phyloP scores from a whole-genome alignment of 768 basidiomycete species.

The Calocera viscosa region DNA sequence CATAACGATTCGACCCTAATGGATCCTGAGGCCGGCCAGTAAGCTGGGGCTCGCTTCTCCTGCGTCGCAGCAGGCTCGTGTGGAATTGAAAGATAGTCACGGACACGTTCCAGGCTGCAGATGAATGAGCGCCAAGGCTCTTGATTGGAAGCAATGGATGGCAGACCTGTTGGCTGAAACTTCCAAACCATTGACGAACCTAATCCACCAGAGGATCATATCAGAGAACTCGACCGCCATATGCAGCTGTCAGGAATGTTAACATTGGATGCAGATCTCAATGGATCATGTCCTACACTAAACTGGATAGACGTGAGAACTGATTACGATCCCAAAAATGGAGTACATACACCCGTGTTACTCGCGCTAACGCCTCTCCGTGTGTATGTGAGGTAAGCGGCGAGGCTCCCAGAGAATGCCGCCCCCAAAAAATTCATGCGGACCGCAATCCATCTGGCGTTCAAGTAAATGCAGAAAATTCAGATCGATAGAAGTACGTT shows the following conservation, averaged over 20 bases:
- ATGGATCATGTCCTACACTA: not conserved
- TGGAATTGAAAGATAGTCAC: constrained; percentile 55
- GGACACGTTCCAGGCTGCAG: constrained; percentile 47
- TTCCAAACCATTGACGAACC: not conserved
- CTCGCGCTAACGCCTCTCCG: not conserved
- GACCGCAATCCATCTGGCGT: constrained; percentile 16
- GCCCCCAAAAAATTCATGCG: constrained; percentile 50
- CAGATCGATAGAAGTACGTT: not conserved
- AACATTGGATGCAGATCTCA: not conserved
- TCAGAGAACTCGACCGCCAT: not conserved
- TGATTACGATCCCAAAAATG: not conserved
- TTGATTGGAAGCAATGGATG: too few relatives aligned
- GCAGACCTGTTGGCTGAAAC: not conserved
- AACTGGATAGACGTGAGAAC: not conserved
- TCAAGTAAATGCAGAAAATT: not conserved
- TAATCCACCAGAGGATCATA: not conserved
- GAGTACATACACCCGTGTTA: not conserved
- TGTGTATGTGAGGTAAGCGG: constrained; percentile 38
- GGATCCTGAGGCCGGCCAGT: constrained; percentile 30
- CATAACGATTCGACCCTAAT: constrained; percentile 25
- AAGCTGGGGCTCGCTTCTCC: constrained; percentile 26
- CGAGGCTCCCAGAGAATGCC: constrained; percentile 42
- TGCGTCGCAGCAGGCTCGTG: constrained; percentile 35
- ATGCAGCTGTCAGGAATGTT: not conserved
- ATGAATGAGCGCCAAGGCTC: too few relatives aligned